Base-by-base conservation (phyloP, 2,329 filamentous ascomycete genomes). In the Trichocomaceae sp. region DNA sequence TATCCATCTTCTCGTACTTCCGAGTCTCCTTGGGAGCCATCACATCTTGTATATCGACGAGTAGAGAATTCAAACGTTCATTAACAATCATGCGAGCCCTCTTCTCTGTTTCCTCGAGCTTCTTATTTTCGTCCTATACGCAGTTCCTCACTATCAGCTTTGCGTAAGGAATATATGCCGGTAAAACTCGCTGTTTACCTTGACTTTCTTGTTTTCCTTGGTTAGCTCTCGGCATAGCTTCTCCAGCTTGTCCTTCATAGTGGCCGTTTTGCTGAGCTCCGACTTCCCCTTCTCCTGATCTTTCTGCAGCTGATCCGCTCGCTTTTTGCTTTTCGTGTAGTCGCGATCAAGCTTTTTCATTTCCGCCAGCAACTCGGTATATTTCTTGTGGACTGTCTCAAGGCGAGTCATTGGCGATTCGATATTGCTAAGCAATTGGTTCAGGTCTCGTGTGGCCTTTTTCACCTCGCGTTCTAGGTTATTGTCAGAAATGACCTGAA, bases 171-270 rank as follows among this genome's bases (percentile, higher is more conserved):
- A 46, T n/a, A n/a, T n/a, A 35, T 20, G 17, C 22, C n/a, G 29
- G 52, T 26, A 20, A 35, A 17, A 23, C 46, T 33, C n/a, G 44
- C 29, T 49, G 44, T 76, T 63, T 72, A 93, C 89, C 86, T 97
- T 97, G 61, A 99, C 84, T 75, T 95, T 95, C 74, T 97, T 97
- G 72, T 99, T 99, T 68, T 99, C 93, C 64, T 92, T 88, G 58
- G 95, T 93, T 54, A 99, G 80, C 71, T 99, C 93, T 55, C 93
- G 81, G 65, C 91, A 96, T 31, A 99, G 78, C 69, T 97, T 99
- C 73, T 99, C 93, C 46, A 99, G 78, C 74, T 97, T 97, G 70
- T 97, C 91, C 71, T 95, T 96, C 68, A 97, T 83, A 1, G 86
- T 87, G 19, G 88, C 85, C 20, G 91, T 92, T 74, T 96, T 96